These are phyloP conservation scores for Acanthamoeba rhysodes DNA, from an alignment of 208 protist species.

Conservation along the genomic window DNA sequence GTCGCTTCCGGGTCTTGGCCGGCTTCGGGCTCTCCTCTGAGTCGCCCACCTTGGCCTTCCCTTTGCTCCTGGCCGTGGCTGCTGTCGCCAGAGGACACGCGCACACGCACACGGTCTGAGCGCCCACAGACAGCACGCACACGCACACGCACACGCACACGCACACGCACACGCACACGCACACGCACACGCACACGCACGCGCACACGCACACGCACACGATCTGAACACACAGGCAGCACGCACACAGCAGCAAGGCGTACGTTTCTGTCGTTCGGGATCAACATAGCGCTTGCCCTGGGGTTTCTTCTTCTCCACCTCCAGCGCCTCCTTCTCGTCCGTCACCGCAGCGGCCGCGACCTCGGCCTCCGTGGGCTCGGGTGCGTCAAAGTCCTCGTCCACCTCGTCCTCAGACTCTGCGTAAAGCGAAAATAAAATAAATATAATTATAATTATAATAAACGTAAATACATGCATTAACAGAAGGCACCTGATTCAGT, in stretches of 20 bases:
- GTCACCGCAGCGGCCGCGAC: neutral
- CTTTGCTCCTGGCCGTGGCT: slow-evolving; percentile 5
- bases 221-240: too few species aligned
- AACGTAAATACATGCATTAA: neutral
- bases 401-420: slow-evolving; percentile 49
- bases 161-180: too few species aligned
- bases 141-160: too few species aligned
- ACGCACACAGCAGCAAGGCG: too few species aligned
- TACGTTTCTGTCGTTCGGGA: slow-evolving; percentile 49
- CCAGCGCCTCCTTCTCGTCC: slow-evolving; percentile 43
- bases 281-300: neutral
- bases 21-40: neutral
- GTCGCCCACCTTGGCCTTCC: neutral
- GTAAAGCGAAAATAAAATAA: neutral
- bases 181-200: too few species aligned
- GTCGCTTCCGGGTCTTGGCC: neutral
- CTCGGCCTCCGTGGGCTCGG: slow-evolving; percentile 14
- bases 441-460: neutral
- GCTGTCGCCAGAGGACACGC: neutral
- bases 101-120: too few species aligned
- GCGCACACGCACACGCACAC: too few species aligned
- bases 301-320: slow-evolving; percentile 6
- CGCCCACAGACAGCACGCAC: neutral
- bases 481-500: neutral
- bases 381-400: slow-evolving; percentile 31